Evolutionary conservation across 257 asterid genomes (phyloP).

Genomic region (Ilex asprella): DNA sequence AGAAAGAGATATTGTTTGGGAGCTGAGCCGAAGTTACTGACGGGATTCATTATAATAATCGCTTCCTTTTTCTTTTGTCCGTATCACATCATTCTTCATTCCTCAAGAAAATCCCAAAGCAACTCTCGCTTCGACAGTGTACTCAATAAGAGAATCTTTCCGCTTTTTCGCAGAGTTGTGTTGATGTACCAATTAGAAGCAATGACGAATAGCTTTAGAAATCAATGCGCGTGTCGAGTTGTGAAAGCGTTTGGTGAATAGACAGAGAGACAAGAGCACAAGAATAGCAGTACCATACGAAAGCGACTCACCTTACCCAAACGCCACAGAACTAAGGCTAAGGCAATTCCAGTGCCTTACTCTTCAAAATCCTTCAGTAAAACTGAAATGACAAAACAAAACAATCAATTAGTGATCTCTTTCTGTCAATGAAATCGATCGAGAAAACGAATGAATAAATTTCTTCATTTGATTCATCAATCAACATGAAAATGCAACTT

Average conservation of each 20-base stretch:
- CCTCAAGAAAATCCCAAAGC: slow-evolving; percentile 13
- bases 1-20: slow-evolving; percentile 16
- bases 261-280: slow-evolving; percentile 36
- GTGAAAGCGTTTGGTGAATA: slow-evolving; percentile 45
- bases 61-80: slow-evolving; percentile 2
- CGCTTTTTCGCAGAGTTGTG: too few species aligned
- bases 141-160: too few species aligned
- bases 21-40: slow-evolving; percentile 45
- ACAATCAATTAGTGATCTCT: too few species aligned
- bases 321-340: slow-evolving; percentile 1
- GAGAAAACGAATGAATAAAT: too few species aligned
- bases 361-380: too few species aligned
- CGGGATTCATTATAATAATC: slow-evolving; percentile 23
- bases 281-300: slow-evolving; percentile 19
- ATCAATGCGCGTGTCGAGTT: slow-evolving; percentile 46
- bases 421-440: too few species aligned
- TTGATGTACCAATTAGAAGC: slow-evolving; percentile 3
- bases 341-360: too few species aligned
- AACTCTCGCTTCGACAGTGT: neutral
- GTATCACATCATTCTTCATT: slow-evolving; percentile 22
- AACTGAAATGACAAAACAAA: too few species aligned
- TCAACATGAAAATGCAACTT: too few species aligned
- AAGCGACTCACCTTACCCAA: slow-evolving; percentile 38
- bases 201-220: slow-evolving; percentile 21
- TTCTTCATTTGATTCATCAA: too few species aligned